Evolutionary conservation across 2,329 filamentous ascomycete species (phyloP).

Genomic region (Cadophora malorum): DNA sequence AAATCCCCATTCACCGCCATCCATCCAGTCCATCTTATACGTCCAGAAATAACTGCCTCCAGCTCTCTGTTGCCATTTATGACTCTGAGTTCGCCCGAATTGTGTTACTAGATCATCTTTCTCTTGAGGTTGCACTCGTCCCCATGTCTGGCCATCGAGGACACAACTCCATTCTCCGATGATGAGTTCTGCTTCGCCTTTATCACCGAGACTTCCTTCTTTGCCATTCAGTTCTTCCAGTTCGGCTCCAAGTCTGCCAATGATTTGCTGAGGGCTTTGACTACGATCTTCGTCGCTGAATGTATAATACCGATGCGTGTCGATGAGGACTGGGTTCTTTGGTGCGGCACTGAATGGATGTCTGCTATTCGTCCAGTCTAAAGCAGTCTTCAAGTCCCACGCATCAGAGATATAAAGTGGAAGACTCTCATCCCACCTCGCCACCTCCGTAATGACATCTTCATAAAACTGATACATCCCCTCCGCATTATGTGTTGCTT

Average conservation of each 20-base stretch:
- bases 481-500: conserved; percentile 56
- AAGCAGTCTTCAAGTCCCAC: conserved; percentile 56
- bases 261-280: conserved; percentile 59
- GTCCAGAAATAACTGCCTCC: conserved; percentile 66
- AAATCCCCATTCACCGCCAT: conserved; percentile 67
- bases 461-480: conserved; percentile 65
- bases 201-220: conserved; percentile 54
- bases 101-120: conserved; percentile 50
- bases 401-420: conserved; percentile 65
- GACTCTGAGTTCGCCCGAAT: conserved; percentile 57
- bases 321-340: conserved; percentile 58
- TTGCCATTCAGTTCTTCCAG: conserved; percentile 53
- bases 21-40: conserved; percentile 64
- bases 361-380: conserved; percentile 53
- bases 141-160: conserved; percentile 58
- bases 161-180: conserved; percentile 66
- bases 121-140: conserved; percentile 51
- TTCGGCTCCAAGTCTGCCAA: conserved; percentile 51
- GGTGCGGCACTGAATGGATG: conserved; percentile 41
- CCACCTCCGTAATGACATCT: conserved; percentile 53
- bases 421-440: conserved; percentile 54
- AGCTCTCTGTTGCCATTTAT: conserved; percentile 55
- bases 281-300: conserved; percentile 59
- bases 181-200: conserved; percentile 57
- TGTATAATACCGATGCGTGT: conserved; percentile 65